Percentiles rank a stretch among this genome's conserved stretches.
Evolutionary conservation across 2,329 filamentous ascomycete genomes (phyloP).

Genomic region (Aspergillus ibericus): DNA sequence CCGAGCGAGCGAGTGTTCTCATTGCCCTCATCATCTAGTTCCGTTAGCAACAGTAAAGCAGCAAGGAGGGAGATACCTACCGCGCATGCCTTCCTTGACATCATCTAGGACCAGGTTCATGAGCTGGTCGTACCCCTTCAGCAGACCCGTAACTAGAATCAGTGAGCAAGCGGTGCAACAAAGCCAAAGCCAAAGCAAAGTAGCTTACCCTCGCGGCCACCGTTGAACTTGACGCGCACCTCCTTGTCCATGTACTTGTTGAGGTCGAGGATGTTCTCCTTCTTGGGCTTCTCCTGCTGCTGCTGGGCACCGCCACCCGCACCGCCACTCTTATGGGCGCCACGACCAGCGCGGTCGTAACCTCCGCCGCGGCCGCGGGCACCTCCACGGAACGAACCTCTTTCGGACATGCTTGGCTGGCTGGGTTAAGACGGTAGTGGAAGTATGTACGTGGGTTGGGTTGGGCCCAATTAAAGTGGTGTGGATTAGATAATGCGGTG

Average conservation of each 20-base stretch:
- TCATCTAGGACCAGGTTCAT: slow-evolving; percentile 98
- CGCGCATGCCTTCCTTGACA: slow-evolving; percentile 84
- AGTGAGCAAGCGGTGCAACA: background rate
- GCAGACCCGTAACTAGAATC: slow-evolving; percentile 70
- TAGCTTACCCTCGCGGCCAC: slow-evolving; percentile 77
- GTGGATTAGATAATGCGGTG: slow-evolving; percentile 4
- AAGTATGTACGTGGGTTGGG: slow-evolving; percentile 9
- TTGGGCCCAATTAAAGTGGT: background rate
- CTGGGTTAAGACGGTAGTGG: background rate
- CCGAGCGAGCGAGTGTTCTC: slow-evolving; percentile 77
- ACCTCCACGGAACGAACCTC: slow-evolving; percentile 59
- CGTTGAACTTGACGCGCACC: slow-evolving; percentile 94
- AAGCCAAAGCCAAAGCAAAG: background rate
- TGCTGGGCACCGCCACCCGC: slow-evolving; percentile 50
- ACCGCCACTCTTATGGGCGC: slow-evolving; percentile 50
- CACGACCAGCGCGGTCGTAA: slow-evolving; percentile 42
- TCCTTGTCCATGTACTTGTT: slow-evolving; percentile 96
- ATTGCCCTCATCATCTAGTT: slow-evolving; percentile 86
- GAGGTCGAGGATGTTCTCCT: slow-evolving; percentile 96
- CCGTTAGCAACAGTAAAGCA: slow-evolving; percentile 19
- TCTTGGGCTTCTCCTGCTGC: slow-evolving; percentile 78
- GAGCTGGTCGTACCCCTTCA: slow-evolving; percentile 95
- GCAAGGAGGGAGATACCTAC: slow-evolving; percentile 50
- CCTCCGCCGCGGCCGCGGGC: slow-evolving; percentile 38
- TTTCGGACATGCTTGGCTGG: slow-evolving; percentile 40